Base-by-base conservation (phyloP, 306 rosid species). In the Dicorynia guianensis region DNA sequence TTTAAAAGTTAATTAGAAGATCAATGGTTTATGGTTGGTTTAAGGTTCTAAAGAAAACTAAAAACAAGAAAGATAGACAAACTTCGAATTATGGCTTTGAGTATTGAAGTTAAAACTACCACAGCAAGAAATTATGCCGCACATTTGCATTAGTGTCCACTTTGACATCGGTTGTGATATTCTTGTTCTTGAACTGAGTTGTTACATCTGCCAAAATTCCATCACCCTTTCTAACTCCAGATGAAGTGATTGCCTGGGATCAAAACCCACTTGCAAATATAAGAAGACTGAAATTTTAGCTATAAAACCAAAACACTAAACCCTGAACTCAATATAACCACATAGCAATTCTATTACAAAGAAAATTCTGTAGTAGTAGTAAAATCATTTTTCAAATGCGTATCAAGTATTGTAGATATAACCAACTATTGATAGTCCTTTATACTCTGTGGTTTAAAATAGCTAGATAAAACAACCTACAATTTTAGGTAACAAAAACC, bases 101-200 rank as follows among this genome's bases (percentile, higher is more conserved):
- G 63, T 4, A 4, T 19, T 75, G 1, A 0, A 2, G 58, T 15
- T 12, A 49, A 67, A 75, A 71, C 8, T 42, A 47, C 54, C 43
- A 7, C 19, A 19, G 64, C 10, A 49, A 61, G 17, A 77, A 44
- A 25, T 13, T 44, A 48, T 25, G 8, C 76, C 96, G 87, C 69
- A 95, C 98, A 20, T 86, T 95, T 43, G 98, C 92, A 82, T 83
- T 75, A 12, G 97, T 86, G 87, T 95, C 98, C 38, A 95, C 97
- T 92, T 95, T 92, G 4, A 95, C 49, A 67, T 89, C 96, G 14
- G 98, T 87, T 3, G 98, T 95, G 89, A 95, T 86, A 83, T 95
- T 92, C 82, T 95, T 95, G 89, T 89, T 90, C 96, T 89, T 92
- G 71, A 95, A 69, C 90, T 90, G 89, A 40, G 92, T 89, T 83